Conservation (phyloP, 2,329 filamentous ascomycete species). For the Chaetothyriales sp. region DNA sequence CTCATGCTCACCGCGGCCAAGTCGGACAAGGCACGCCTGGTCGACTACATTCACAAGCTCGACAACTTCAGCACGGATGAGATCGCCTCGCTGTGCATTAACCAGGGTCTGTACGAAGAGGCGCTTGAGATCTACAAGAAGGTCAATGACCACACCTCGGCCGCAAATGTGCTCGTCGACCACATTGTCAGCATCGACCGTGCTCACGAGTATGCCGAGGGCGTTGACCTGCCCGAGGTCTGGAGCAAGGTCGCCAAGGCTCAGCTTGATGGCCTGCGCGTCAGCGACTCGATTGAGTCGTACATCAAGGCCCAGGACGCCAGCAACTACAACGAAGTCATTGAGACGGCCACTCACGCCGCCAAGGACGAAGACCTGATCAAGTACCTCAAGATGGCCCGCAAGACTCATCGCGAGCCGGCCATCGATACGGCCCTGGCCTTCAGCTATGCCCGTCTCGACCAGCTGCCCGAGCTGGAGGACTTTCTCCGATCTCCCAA, state of each 20-base stretch:
- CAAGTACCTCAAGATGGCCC: slow-evolving; percentile 92
- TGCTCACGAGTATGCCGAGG: slow-evolving; percentile 87
- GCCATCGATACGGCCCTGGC: slow-evolving; percentile 86
- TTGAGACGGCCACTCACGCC: slow-evolving; percentile 85
- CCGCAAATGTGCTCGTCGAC: slow-evolving; percentile 84
- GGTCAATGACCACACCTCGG: slow-evolving; percentile 73
- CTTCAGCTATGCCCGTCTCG: slow-evolving; percentile 82
- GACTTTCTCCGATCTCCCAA: slow-evolving; percentile 90
- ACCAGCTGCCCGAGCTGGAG: slow-evolving; percentile 84
- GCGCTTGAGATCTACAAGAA: slow-evolving; percentile 99
- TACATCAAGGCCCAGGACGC: slow-evolving; percentile 93
- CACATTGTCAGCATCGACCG: slow-evolving; percentile 96
- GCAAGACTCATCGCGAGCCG: slow-evolving; percentile 89
- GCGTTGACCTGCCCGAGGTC: slow-evolving; percentile 83
- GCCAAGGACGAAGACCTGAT: slow-evolving; percentile 97
- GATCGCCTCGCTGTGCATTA: slow-evolving; percentile 83
- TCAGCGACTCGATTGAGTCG: slow-evolving; percentile 85
- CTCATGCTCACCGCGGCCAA: slow-evolving; percentile 94
- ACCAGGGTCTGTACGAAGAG: slow-evolving; percentile 89
- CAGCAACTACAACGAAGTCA: slow-evolving; percentile 87
- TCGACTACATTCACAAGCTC: slow-evolving; percentile 90
- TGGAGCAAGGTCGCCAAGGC: slow-evolving; percentile 99
- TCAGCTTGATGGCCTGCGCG: slow-evolving; percentile 86
- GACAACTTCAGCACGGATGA: slow-evolving; percentile 83
- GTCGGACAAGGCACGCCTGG: slow-evolving; percentile 85